Conservation (phyloP, 148 eudicot species). For the Persicaria maculosa region DNA sequence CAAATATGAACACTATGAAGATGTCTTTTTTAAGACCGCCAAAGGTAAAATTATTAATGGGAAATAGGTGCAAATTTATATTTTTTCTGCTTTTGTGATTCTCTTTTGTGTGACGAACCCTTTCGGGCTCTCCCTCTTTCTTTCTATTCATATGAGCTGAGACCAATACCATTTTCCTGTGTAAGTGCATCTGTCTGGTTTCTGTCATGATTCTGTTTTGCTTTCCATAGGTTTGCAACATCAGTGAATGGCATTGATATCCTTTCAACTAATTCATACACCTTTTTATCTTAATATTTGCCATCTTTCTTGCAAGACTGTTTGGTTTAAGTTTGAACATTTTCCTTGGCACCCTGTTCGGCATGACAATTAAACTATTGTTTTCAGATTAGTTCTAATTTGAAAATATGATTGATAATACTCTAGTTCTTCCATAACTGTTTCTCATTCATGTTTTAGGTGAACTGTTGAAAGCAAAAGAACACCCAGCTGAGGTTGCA, state of each 20-base stretch:
- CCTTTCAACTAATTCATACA: neutral
- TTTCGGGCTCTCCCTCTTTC: neutral
- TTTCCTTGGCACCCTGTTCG: neutral
- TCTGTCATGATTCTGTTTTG: neutral
- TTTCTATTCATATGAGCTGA: neutral
- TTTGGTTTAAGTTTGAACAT: neutral
- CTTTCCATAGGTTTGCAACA: neutral
- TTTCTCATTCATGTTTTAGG: neutral
- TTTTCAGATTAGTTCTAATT: neutral
- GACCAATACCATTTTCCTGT: neutral
- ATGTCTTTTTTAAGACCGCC: neutral
- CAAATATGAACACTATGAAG: constrained; percentile 12
- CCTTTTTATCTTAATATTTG: neutral
- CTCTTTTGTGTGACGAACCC: neutral
- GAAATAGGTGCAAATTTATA: neutral
- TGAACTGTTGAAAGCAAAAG: constrained; percentile 21
- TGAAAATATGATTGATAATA: neutral
- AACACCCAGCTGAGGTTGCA: constrained; percentile 49
- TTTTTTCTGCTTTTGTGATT: neutral
- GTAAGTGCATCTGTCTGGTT: neutral
- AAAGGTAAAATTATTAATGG: constrained; percentile 5
- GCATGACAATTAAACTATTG: neutral
- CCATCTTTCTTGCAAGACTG: too few species aligned
- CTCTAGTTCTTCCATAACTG: neutral
- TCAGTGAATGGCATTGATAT: neutral